A percentile compares a stretch with the other conserved stretches of the same genome.
Conservation (phyloP, 2,329 filamentous ascomycete species). For the Fusarium sp. region DNA sequence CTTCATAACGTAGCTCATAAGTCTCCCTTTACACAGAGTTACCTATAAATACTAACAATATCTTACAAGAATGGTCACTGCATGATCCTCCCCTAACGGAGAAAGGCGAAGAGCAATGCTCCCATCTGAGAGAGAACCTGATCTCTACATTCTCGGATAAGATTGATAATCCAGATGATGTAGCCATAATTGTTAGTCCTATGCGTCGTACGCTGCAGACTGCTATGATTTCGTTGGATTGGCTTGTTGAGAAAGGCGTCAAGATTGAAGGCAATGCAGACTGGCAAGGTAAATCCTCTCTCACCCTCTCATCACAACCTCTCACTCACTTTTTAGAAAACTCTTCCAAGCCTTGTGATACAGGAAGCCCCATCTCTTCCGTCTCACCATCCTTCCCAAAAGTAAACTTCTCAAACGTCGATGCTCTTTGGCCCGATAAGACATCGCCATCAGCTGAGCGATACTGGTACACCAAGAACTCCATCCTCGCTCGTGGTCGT, state of each 20-base stretch:
- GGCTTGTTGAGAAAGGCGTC: constrained; percentile 67
- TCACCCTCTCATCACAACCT: not conserved
- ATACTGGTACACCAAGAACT: constrained; percentile 66
- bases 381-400: constrained; percentile 64
- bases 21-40: constrained; percentile 44
- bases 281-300: constrained; percentile 69
- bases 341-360: constrained; percentile 70
- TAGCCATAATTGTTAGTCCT: constrained; percentile 71
- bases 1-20: constrained; percentile 66
- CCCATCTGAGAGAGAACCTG: constrained; percentile 58
- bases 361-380: constrained; percentile 61
- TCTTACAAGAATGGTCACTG: constrained; percentile 60
- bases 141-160: constrained; percentile 54
- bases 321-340: constrained; percentile 57
- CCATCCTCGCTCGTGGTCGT: constrained; percentile 68
- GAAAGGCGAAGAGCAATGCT: constrained; percentile 63
- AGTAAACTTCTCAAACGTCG: constrained; percentile 68
- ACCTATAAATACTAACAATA: constrained; percentile 14
- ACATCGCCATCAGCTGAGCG: constrained; percentile 57
- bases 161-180: constrained; percentile 49
- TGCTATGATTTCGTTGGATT: constrained; percentile 67
- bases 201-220: constrained; percentile 77
- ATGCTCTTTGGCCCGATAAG: constrained; percentile 74
- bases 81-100: constrained; percentile 65
- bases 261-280: constrained; percentile 68